Percentiles rank a stretch among this genome's conserved stretches.
Evolutionary conservation across 192 early-diverging fungal species (phyloP).

Genomic region (Umbelopsis vinacea): DNA sequence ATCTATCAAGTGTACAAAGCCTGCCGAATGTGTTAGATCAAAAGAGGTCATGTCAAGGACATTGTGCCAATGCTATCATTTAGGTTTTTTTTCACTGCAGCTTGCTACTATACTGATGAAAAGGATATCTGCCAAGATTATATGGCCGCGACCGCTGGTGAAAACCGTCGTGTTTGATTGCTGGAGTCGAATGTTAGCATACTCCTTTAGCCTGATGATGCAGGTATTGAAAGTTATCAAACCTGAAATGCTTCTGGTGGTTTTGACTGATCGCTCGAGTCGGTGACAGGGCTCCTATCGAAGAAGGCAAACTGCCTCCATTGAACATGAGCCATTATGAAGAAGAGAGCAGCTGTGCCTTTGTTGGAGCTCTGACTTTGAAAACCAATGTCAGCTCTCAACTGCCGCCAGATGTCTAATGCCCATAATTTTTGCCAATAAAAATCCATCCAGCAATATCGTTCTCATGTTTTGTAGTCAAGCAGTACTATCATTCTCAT

Average conservation of each 20-base stretch:
- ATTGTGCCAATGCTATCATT: neutral
- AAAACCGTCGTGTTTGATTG: constrained; percentile 47
- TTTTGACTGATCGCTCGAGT: constrained; percentile 56
- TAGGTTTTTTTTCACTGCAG: neutral
- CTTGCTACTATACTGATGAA: neutral
- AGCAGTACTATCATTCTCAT: too few relatives aligned
- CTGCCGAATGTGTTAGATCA: constrained; percentile 46
- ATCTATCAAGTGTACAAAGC: constrained; percentile 70
- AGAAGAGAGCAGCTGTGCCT: neutral
- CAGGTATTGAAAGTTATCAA: constrained; percentile 1
- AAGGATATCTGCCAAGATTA: constrained; percentile 57
- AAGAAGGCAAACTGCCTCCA: constrained; percentile 82
- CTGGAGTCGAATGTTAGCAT: constrained; percentile 3
- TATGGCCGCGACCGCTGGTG: constrained; percentile 55
- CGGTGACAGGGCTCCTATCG: constrained; percentile 64
- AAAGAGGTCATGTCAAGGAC: constrained; percentile 24
- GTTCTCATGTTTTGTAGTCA: too few relatives aligned
- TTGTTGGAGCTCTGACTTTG: neutral
- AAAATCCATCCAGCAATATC: too few relatives aligned
- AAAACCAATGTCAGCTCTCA: neutral
- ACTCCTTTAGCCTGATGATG: neutral
- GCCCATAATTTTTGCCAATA: too few relatives aligned
- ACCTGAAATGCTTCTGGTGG: constrained; percentile 67
- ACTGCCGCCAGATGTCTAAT: neutral
- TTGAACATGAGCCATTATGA: constrained; percentile 45